phyloP scores from a whole-genome alignment of 257 asterid species.

The Petunia axillaris region DNA sequence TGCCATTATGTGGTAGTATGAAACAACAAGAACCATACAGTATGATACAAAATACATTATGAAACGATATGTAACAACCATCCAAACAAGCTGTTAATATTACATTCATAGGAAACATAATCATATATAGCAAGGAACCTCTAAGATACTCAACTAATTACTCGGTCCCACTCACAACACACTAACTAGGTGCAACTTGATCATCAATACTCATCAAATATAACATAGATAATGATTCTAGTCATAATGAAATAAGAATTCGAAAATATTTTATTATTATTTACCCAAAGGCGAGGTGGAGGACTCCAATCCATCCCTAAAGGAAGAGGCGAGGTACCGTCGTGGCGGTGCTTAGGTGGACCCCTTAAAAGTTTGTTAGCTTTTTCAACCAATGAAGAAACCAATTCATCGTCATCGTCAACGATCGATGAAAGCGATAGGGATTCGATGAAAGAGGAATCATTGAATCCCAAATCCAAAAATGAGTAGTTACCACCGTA shows the following conservation, averaged over 20 bases:
- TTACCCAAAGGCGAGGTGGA: slow-evolving; percentile 71
- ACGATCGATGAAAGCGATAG: slow-evolving; percentile 43
- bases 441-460: slow-evolving; percentile 53
- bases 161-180: background rate
- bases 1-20: too few species aligned
- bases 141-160: background rate
- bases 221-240: background rate
- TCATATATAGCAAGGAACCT: background rate
- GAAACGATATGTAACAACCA: too few species aligned
- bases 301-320: slow-evolving; percentile 93
- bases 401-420: slow-evolving; percentile 24
- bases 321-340: slow-evolving; percentile 81
- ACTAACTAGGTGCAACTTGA: background rate
- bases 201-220: background rate
- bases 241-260: background rate
- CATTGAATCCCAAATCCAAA: slow-evolving; percentile 53
- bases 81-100: too few species aligned
- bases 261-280: background rate
- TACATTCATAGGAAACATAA: background rate
- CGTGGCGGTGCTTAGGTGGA: slow-evolving; percentile 66
- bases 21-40: too few species aligned
- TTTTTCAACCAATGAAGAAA: slow-evolving; percentile 38
- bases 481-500: slow-evolving; percentile 55
- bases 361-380: slow-evolving; percentile 34
- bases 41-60: too few species aligned